Base-by-base conservation (phyloP, 495 filamentous ascomycete genomes). In the Evernia prunastri region DNA sequence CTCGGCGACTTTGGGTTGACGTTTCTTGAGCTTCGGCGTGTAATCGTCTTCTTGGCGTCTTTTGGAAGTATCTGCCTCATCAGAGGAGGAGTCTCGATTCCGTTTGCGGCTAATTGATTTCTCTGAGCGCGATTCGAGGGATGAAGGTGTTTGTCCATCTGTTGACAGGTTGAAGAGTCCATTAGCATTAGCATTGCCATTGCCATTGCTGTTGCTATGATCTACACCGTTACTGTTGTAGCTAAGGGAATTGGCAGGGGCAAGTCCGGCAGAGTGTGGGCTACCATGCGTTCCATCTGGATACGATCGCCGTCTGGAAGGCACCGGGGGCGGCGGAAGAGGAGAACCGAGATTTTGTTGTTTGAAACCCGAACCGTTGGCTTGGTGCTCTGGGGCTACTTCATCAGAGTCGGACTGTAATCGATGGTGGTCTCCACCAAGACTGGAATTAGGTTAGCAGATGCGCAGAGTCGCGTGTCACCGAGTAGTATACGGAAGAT, bases 31-130 rank as follows among this genome's bases (percentile, higher is more conserved):
- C 59, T 71, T 71, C 33, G 69, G 66, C 39, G 60, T 62, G 23
- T 60, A 58, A 33, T 71, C 69, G 36, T 71, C 69, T 45, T 64
- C 69, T 63, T 71, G 69, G 56, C 69, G 69, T 59, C 69, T 63
- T 64, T 60, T 40, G 12, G 63, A 60, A 31, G 62, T 63, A 13
- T 69, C 68, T 37, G 65, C 59, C 45, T 69, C 67, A 49, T 67
- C 67, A 49, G 67, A 69, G 4, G 59, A 27, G 8, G 58, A 63
- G 25, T 66, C 65, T 40, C 62, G 61, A n/a, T 66, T 54, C 18
- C 69, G 45, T 56, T 71, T 71, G 29, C 56, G 68, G 51, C 51
- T 59, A 11, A 49, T 42, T 39, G 60, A 47, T 31, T 57, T 53
- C 43, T 71, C 65, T 20, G 59, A 63, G 7, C 63, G 69, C 23